Evolutionary conservation across 495 filamentous ascomycete genomes (phyloP).

Genomic region (Aspergillus hancockii): DNA sequence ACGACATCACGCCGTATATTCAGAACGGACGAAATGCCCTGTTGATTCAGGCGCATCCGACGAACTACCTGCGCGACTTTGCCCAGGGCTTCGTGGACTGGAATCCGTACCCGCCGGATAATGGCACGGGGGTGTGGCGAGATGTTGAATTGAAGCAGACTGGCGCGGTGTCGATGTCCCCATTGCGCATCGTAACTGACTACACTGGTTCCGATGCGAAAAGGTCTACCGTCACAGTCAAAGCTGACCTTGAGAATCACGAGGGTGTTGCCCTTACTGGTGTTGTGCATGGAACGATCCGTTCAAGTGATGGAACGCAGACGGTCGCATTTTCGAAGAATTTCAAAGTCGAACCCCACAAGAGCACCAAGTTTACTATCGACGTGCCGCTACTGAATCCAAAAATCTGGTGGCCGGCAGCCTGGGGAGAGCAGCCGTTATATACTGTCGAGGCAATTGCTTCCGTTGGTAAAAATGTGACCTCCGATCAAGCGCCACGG

Average conservation of each 20-base stretch:
- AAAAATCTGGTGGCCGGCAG: conserved; percentile 75
- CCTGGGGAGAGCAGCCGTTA: conserved; percentile 72
- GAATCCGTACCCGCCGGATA: conserved; percentile 64
- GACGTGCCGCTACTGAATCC: conserved; percentile 51
- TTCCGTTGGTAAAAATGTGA: conserved; percentile 22
- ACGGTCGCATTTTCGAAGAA: conserved; percentile 25
- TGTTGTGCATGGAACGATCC: conserved; percentile 39
- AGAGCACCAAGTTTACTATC: conserved; percentile 39
- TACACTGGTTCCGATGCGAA: conserved; percentile 29
- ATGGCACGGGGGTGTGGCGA: conserved; percentile 63
- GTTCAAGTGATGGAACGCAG: conserved; percentile 19
- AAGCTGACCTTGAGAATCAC: conserved; percentile 50
- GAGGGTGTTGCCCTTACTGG: conserved; percentile 38
- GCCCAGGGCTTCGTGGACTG: conserved; percentile 64
- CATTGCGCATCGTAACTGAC: conserved; percentile 50
- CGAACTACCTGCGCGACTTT: conserved; percentile 59
- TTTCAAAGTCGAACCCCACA: conserved; percentile 38
- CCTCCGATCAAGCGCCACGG: conserved; percentile 42
- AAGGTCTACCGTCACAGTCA: conserved; percentile 44
- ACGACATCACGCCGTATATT: conserved; percentile 51
- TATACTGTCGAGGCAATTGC: conserved; percentile 55
- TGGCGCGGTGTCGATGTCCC: conserved; percentile 52
- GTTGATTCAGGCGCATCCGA: conserved; percentile 55
- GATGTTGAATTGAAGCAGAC: conserved; percentile 60
- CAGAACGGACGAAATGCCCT: conserved; percentile 48